Percentiles rank a stretch among this genome's conserved stretches.
These are phyloP conservation scores for Sonneratia caseolaris DNA, from an alignment of 345 rosid species.

Conservation along the genomic window DNA sequence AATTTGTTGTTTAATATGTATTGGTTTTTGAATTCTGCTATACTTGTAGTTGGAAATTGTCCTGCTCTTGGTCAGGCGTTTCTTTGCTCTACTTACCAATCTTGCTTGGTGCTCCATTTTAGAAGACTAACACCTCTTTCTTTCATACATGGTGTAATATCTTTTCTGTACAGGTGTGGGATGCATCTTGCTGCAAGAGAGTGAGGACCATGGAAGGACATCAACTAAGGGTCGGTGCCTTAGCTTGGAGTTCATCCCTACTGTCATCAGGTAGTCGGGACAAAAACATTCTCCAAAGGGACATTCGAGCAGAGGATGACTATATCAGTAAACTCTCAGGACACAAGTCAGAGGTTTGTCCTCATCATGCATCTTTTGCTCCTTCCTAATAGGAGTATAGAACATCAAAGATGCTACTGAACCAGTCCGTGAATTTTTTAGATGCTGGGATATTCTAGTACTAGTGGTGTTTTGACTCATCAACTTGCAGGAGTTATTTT, in stretches of 20 bases:
- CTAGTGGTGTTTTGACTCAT: background rate
- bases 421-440: too few species aligned
- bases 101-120: background rate
- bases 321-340: slow-evolving; percentile 80
- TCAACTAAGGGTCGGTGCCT: slow-evolving; percentile 80
- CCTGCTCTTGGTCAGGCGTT: background rate
- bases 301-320: slow-evolving; percentile 69
- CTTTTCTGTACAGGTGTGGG: slow-evolving; percentile 63
- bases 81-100: background rate
- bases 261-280: slow-evolving; percentile 96
- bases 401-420: background rate
- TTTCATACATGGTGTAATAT: background rate
- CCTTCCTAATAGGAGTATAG: background rate
- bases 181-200: slow-evolving; percentile 65
- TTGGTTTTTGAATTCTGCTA: background rate
- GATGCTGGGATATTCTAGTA: background rate
- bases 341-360: slow-evolving; percentile 85
- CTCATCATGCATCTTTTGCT: background rate
- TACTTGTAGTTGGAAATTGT: background rate
- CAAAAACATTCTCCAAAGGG: slow-evolving; percentile 85
- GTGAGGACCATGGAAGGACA: slow-evolving; percentile 97
- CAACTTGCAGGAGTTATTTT: too few species aligned
- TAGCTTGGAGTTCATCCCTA: slow-evolving; percentile 85
- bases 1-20: too few species aligned
- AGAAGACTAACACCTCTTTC: background rate